Conservation (phyloP, 75 land plant species). For the Pinus albicaulis region DNA sequence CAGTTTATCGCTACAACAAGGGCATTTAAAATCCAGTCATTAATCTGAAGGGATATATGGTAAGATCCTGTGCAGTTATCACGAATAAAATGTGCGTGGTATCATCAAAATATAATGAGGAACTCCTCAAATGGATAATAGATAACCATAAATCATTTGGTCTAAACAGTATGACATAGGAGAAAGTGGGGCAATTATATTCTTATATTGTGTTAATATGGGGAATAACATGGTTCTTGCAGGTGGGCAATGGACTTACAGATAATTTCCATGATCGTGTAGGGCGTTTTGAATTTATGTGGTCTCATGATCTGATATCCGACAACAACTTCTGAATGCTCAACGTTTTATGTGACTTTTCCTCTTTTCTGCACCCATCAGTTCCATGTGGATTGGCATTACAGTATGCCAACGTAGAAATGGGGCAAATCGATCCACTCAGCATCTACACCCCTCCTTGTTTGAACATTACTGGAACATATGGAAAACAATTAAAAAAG, state of each 20-base stretch:
- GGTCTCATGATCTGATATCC: constrained; percentile 86
- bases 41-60: constrained; percentile 66
- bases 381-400: constrained; percentile 29
- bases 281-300: constrained; percentile 89
- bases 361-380: constrained; percentile 45
- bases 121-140: not conserved
- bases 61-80: constrained; percentile 11
- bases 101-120: constrained; percentile 1
- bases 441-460: constrained; percentile 84
- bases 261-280: constrained; percentile 80
- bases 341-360: constrained; percentile 41
- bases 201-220: not conserved
- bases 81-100: not conserved
- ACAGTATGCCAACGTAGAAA: constrained; percentile 39
- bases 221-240: constrained; percentile 14
- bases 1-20: constrained; percentile 37
- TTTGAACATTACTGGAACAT: constrained; percentile 13
- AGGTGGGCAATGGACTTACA: constrained; percentile 91
- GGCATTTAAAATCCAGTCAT: constrained; percentile 26
- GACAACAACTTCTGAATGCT: constrained; percentile 56
- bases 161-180: not conserved
- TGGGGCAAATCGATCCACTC: constrained; percentile 82
- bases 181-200: not conserved
- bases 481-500: constrained; percentile 25
- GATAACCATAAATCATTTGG: not conserved